These are phyloP conservation scores for Amesomyces nigricolor DNA, from an alignment of 2,329 filamentous ascomycete genomes.

Conservation along the genomic window DNA sequence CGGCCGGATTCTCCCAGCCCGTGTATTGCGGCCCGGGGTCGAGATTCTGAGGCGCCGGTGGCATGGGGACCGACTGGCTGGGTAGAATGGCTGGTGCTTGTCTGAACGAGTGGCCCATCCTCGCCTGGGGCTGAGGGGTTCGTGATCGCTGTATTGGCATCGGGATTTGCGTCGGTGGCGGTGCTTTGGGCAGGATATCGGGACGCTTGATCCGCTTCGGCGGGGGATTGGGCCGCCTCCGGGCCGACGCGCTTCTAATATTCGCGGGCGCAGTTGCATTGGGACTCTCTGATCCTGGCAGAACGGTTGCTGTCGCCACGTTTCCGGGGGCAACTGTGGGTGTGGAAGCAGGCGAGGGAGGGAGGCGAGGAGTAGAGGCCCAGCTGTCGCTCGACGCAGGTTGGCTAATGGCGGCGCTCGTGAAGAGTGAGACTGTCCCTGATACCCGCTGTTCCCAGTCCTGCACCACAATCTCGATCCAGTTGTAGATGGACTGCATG, in stretches of 20 bases:
- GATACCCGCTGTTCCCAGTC: conserved; percentile 23
- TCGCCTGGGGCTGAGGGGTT: conserved; percentile 18
- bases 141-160: conserved; percentile 21
- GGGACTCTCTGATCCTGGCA: conserved; percentile 17
- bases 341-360: conserved; percentile 24
- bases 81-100: conserved; percentile 15
- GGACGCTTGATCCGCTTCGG: conserved; percentile 22
- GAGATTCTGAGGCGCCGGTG: conserved; percentile 9
- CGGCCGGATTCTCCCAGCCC: conserved; percentile 17
- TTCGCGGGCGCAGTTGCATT: conserved; percentile 4
- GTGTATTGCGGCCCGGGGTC: conserved; percentile 12
- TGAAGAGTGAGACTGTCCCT: conserved; percentile 20
- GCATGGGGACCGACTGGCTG: conserved; percentile 15
- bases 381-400: conserved; percentile 16
- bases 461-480: conserved; percentile 26
- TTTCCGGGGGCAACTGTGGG: conserved; percentile 18
- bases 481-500: conserved; percentile 23
- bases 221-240: conserved; percentile 17
- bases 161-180: conserved; percentile 22
- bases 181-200: conserved; percentile 15
- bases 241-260: conserved; percentile 3
- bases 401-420: conserved; percentile 11
- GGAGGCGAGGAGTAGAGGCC: conserved; percentile 19
- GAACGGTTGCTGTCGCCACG: background rate
- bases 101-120: conserved; percentile 7